Percentiles rank a stretch among this genome's conserved stretches.
Conservation (phyloP, 2,329 filamentous ascomycete genomes). For the Pyrenophora graminea region DNA sequence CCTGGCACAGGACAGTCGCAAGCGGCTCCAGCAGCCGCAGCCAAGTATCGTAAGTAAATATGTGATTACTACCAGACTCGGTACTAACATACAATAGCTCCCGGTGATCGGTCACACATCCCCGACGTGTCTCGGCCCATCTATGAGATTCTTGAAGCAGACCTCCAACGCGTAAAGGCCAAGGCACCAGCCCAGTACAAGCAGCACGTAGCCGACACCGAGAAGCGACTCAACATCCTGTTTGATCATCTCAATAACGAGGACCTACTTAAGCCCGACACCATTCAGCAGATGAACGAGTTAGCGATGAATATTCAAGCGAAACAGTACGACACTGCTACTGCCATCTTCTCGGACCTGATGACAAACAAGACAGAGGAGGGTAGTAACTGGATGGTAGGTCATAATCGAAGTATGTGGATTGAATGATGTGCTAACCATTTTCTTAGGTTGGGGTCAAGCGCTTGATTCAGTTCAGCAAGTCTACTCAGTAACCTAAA, state of each 20-base stretch:
- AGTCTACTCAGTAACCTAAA: constrained; percentile 28
- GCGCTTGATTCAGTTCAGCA: constrained; percentile 46
- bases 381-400: constrained; percentile 58
- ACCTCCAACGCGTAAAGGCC: constrained; percentile 86
- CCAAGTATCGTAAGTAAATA: constrained; percentile 69
- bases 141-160: constrained; percentile 77
- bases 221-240: constrained; percentile 89
- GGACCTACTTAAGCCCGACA: constrained; percentile 82
- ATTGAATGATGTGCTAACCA: constrained; percentile 12
- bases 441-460: constrained; percentile 42
- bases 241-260: constrained; percentile 98
- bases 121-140: constrained; percentile 74
- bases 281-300: constrained; percentile 67
- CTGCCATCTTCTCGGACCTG: constrained; percentile 51
- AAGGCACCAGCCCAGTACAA: constrained; percentile 87
- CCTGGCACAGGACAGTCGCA: constrained; percentile 57
- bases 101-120: constrained; percentile 90
- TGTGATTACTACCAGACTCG: background rate
- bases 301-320: constrained; percentile 52
- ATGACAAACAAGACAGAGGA: constrained; percentile 55
- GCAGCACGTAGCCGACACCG: constrained; percentile 87
- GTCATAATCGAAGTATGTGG: constrained; percentile 21
- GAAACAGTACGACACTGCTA: constrained; percentile 53
- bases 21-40: constrained; percentile 54
- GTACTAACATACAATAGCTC: constrained; percentile 47